Base-by-base conservation (phyloP, 139 green algal species). In the Ostreobium quekettii region DNA sequence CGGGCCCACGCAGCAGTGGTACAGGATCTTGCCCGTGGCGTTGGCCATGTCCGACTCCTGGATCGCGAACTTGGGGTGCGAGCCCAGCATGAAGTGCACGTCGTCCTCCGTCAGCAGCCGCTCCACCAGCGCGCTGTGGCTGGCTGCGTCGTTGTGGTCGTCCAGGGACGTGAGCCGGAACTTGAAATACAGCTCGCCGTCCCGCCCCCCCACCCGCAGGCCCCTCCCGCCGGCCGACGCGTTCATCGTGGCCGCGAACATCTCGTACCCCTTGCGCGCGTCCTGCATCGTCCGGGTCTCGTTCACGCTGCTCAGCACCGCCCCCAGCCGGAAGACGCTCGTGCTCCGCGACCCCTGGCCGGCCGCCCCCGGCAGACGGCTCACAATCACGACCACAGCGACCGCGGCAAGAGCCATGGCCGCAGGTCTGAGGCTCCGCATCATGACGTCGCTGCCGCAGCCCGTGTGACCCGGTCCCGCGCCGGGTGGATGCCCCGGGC, bases 1-100 rank as follows among this genome's bases (percentile, higher is more conserved):
- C 24, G 61, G 61, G 35, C 36, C 61, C 3, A 68, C 61, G 36
- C 61, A 68, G 31, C 61, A 68, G 4, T 68, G 36, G 15, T 36
- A 68, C 3, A 37, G 8, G 15, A 68, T 35, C 5, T 7, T 53
- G 6, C 22, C 7, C 7, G 15, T 36, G 26, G 4, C n/a, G 11
- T 68, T 53, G 15, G 61, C 11, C 61, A 57, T n/a, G 8, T 37
- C 35, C 61, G 42, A 57, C 35, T 68, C 36, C 11, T 48, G 5
- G 33, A 49, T 22, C 15, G 61, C 61, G 31, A 38, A 68, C 7
- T 6, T 4, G 38, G 32, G 33, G 53, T 68, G 61, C 26, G 61
- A 68, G 6, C 61, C 61, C 4, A 35, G n/a, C 36, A 57, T 19
- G 36, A 68, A 68, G 31, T 68, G 61, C 8, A 68, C 36, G 29